Evolutionary conservation across 106 monocot genomes (phyloP).

Genomic region (Chionographis japonica): DNA sequence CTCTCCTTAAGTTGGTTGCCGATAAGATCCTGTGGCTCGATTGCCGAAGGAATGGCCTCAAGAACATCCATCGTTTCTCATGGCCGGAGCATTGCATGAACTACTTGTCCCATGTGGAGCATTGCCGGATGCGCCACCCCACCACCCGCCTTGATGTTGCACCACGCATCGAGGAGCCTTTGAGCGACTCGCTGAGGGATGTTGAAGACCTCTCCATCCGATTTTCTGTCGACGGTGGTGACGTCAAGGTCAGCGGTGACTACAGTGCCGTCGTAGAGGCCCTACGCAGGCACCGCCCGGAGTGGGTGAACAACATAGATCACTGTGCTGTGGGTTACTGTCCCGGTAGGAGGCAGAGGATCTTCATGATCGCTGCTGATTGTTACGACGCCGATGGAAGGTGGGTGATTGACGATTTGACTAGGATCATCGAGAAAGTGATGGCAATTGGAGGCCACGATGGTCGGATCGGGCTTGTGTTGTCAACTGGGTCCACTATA

Average conservation of each 20-base stretch:
- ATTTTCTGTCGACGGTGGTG: constrained; percentile 27
- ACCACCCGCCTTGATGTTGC: constrained; percentile 8
- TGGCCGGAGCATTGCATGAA: constrained; percentile 77
- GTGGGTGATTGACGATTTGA: constrained; percentile 9
- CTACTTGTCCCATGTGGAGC: constrained; percentile 54
- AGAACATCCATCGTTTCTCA: constrained; percentile 72
- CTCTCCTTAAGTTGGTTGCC: constrained; percentile 59
- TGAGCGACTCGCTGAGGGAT: constrained; percentile 41
- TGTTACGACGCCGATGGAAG: constrained; percentile 41
- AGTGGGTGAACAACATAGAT: background rate
- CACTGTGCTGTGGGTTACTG: background rate
- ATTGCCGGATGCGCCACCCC: constrained; percentile 28
- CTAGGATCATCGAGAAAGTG: constrained; percentile 11
- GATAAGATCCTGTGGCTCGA: constrained; percentile 59
- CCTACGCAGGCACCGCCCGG: constrained; percentile 15
- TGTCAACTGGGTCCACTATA: constrained; percentile 44
- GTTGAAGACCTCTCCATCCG: constrained; percentile 45
- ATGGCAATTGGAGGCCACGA: constrained; percentile 2
- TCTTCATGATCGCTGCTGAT: constrained; percentile 51
- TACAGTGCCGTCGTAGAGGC: constrained; percentile 30
- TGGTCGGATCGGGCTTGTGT: constrained; percentile 27
- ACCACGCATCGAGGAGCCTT: constrained; percentile 28
- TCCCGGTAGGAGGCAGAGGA: constrained; percentile 26
- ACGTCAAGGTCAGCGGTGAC: constrained; percentile 11
- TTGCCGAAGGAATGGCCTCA: constrained; percentile 60